Evolutionary conservation across 371 early-diverging fungal species (phyloP).

Genomic region (Smittium mucronatum): DNA sequence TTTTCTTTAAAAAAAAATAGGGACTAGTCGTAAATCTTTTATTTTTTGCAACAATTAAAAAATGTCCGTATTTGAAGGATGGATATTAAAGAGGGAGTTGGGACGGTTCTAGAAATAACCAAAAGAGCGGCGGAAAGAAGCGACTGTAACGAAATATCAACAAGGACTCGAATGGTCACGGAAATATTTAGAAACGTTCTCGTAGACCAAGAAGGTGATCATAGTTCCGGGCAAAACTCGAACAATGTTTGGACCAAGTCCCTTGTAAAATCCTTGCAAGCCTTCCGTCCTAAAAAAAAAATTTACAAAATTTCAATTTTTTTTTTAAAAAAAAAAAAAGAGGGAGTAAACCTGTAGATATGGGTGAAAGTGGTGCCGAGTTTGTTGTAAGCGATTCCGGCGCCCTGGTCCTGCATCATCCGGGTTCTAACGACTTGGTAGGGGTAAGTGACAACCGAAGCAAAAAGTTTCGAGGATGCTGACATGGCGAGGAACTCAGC

Average conservation of each 20-base stretch:
- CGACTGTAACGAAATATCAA: no score
- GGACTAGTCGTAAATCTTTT: no score
- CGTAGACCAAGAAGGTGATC: slow-evolving; percentile 91
- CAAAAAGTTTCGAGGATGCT: slow-evolving; percentile 71
- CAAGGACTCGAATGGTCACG: no score
- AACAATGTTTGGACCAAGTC: slow-evolving; percentile 73
- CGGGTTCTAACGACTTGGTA: slow-evolving; percentile 85
- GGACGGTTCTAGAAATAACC: no score
- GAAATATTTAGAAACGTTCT: slow-evolving; percentile 39
- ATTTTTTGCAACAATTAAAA: no score
- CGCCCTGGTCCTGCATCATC: slow-evolving; percentile 41
- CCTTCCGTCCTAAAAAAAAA: slow-evolving; percentile 68
- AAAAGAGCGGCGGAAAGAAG: no score
- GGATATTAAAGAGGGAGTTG: no score
- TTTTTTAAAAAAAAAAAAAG: slow-evolving; percentile 48
- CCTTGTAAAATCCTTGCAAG: slow-evolving; percentile 84
- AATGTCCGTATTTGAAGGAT: no score
- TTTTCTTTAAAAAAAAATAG: no score
- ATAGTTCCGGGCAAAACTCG: slow-evolving; percentile 90
- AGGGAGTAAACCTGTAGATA: slow-evolving; percentile 27
- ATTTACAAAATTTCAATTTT: slow-evolving; percentile 22
- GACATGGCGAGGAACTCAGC: slow-evolving; percentile 77
- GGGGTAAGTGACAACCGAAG: slow-evolving; percentile 82
- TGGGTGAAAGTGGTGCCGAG: slow-evolving; percentile 12
- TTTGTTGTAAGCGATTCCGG: slow-evolving; percentile 13